These are phyloP conservation scores for Solanum piurae DNA, from an alignment of 257 asterid genomes.

Conservation along the genomic window DNA sequence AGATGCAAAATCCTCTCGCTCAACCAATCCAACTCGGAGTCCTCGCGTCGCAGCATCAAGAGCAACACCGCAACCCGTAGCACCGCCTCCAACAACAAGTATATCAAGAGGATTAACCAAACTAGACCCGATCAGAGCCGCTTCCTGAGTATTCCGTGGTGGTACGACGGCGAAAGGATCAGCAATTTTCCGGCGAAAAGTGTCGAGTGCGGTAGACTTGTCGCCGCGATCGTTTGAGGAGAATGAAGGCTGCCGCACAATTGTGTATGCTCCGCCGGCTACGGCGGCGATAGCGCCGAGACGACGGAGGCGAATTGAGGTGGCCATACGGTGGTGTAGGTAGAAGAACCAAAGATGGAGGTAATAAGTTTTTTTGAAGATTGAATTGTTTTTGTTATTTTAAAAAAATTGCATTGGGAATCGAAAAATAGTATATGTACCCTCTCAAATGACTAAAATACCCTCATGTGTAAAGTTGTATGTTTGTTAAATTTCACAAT, in stretches of 20 bases:
- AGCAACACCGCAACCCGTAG: constrained; percentile 92
- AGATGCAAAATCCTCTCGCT: constrained; percentile 89
- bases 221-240: constrained; percentile 56
- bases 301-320: constrained; percentile 68
- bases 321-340: constrained; percentile 28
- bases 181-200: constrained; percentile 34
- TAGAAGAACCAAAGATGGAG: not conserved
- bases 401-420: constrained; percentile 16
- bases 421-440: not conserved
- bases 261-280: constrained; percentile 50
- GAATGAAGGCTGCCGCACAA: constrained; percentile 34
- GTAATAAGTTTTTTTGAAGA: constrained; percentile 16
- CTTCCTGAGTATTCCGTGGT: constrained; percentile 58
- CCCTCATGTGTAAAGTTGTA: not conserved
- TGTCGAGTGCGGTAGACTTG: constrained; percentile 21
- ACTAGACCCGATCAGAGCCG: constrained; percentile 54
- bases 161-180: constrained; percentile 62
- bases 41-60: constrained; percentile 95
- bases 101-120: constrained; percentile 73
- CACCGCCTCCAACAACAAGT: constrained; percentile 92
- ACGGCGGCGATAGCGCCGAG: constrained; percentile 56
- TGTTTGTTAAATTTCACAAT: not conserved
- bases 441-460: not conserved
- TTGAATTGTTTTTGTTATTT: constrained; percentile 6
- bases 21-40: constrained; percentile 96